Evolutionary conservation across 345 rosid species (phyloP).

Genomic region (Syzygium aqueum): DNA sequence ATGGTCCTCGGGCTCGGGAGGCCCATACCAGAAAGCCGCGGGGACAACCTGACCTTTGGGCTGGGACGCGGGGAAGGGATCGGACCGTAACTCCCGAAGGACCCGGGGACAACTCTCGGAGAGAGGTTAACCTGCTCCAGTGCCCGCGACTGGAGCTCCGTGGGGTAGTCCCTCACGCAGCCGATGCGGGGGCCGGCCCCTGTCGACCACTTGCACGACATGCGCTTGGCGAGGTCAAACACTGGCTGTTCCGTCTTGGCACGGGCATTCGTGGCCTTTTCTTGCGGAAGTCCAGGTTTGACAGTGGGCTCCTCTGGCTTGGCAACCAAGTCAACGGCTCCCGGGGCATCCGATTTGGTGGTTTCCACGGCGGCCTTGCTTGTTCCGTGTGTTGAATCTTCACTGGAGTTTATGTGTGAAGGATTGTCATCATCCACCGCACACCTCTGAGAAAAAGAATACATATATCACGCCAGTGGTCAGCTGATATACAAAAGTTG

Average conservation of each 20-base stretch:
- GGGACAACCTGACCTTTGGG: constrained; percentile 63
- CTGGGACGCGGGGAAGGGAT: constrained; percentile 91
- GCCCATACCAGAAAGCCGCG: constrained; percentile 72
- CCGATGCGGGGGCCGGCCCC: constrained; percentile 84
- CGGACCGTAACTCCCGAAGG: constrained; percentile 35
- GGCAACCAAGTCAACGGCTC: neutral
- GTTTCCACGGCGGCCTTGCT: neutral
- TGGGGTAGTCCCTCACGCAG: constrained; percentile 81
- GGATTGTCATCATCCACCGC: constrained; percentile 61
- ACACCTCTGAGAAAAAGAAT: constrained; percentile 28
- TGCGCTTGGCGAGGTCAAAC: constrained; percentile 15
- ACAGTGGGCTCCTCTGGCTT: neutral
- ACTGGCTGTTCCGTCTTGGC: neutral
- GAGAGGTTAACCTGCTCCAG: constrained; percentile 82
- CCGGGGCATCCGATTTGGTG: neutral
- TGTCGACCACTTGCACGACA: constrained; percentile 64
- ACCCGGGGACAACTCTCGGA: constrained; percentile 43
- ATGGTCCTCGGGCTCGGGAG: constrained; percentile 60
- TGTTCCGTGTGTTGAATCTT: constrained; percentile 8
- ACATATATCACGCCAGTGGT: neutral
- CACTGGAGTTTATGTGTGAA: constrained; percentile 3
- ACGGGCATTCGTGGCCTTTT: neutral
- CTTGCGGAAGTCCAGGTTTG: constrained; percentile 2
- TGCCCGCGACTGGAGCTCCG: constrained; percentile 52
- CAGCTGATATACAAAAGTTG: neutral